Conservation (phyloP, 805 yeast genomes). For the Dipodascus albidus region DNA sequence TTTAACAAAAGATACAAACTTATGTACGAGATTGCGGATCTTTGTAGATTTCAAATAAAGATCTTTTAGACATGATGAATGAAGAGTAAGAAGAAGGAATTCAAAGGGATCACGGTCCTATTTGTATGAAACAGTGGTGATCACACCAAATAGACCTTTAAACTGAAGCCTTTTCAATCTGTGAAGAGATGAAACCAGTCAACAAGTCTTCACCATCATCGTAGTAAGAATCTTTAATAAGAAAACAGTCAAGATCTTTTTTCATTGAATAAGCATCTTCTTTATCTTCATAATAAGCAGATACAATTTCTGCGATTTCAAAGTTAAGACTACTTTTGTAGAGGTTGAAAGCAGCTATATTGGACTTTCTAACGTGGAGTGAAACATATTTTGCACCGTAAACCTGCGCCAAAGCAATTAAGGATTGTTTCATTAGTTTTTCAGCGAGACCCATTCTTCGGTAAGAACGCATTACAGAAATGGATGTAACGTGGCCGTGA, state of each 20-base stretch:
- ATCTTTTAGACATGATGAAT: not conserved
- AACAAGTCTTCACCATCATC: conserved; percentile 18
- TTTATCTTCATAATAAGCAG: conserved; percentile 89
- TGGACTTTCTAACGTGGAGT: conserved; percentile 86
- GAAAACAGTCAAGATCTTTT: conserved; percentile 36
- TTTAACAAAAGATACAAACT: no score
- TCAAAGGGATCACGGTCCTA: no score
- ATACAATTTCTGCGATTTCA: conserved; percentile 72
- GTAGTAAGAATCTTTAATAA: conserved; percentile 10
- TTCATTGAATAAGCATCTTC: conserved; percentile 97
- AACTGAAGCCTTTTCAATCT: not conserved
- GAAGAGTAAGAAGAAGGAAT: not conserved
- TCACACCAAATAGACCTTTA: not conserved
- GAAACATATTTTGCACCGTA: conserved; percentile 77
- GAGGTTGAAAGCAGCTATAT: conserved; percentile 86
- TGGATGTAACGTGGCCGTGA: conserved; percentile 89
- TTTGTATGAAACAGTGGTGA: no score
- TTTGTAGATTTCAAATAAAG: no score
- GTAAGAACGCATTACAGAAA: conserved; percentile 91
- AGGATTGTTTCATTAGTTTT: conserved; percentile 71
- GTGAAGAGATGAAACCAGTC: conserved; percentile 11
- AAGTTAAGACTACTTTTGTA: conserved; percentile 78
- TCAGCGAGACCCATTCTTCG: conserved; percentile 94
- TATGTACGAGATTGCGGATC: no score
- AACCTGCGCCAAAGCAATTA: conserved; percentile 70